A percentile compares a stretch with the other conserved stretches of the same genome.
Conservation (phyloP, 2,329 filamentous ascomycete genomes). For the Cladosporium oxysporum region DNA sequence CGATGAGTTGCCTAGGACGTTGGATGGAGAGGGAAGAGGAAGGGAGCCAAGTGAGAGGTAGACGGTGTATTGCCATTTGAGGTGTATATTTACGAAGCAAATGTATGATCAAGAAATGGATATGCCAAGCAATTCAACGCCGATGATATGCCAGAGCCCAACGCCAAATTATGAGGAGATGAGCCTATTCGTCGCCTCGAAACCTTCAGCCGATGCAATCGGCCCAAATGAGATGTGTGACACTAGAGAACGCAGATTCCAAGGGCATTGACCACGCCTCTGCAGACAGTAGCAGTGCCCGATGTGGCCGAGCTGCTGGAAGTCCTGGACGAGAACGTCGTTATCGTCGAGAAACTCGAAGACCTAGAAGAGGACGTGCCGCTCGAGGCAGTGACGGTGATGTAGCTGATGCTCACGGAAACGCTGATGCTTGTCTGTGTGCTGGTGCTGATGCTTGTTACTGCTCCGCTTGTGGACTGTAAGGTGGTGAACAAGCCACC, state of each 20-base stretch:
- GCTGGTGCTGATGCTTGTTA: slow-evolving; percentile 9
- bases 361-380: neutral
- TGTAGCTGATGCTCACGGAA: neutral
- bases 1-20: slow-evolving; percentile 24
- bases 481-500: slow-evolving; percentile 21
- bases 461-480: slow-evolving; percentile 12
- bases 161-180: neutral
- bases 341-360: slow-evolving; percentile 5
- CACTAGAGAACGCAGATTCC: neutral
- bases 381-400: slow-evolving; percentile 5
- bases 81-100: neutral
- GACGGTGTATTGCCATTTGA: neutral
- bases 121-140: neutral
- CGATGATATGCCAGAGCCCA: neutral
- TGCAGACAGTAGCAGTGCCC: neutral
- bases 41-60: slow-evolving; percentile 30
- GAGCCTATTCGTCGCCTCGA: neutral
- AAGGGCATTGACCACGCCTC: neutral
- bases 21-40: slow-evolving; percentile 32
- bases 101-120: slow-evolving; percentile 13
- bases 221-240: neutral
- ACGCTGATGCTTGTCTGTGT: neutral
- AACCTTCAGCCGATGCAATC: neutral
- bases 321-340: neutral
- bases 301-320: neutral